Evolutionary conservation across 140 eudicot genomes (phyloP).

Genomic region (Oenanthe javanica): DNA sequence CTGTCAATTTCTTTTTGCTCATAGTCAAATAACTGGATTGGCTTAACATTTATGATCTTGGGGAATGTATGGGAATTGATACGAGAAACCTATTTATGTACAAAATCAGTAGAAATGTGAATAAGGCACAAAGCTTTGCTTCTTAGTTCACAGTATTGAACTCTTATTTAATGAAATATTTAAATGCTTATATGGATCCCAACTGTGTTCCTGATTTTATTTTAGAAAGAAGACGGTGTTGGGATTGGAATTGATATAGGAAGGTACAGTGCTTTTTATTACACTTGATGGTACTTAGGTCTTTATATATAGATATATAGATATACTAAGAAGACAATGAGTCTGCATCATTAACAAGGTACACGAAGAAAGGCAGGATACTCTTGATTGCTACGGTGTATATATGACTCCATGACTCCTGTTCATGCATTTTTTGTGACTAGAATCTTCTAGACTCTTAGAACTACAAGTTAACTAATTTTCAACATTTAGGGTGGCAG

Average conservation of each 20-base stretch:
- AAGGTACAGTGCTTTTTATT: background rate
- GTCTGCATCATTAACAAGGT: background rate
- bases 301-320: background rate
- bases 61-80: background rate
- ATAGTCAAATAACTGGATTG: background rate
- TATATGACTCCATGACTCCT: background rate
- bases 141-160: background rate
- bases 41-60: background rate
- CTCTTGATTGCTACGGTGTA: background rate
- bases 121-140: background rate
- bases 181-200: background rate
- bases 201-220: background rate
- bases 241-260: background rate
- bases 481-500: background rate
- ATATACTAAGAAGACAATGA: background rate
- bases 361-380: background rate
- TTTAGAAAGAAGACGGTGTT: background rate
- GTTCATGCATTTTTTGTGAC: too few species aligned
- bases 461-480: too few species aligned
- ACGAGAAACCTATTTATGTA: background rate
- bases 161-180: background rate
- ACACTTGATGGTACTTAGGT: background rate
- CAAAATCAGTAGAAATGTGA: background rate
- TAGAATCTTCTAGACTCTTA: too few species aligned
- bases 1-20: background rate